Percentiles rank a stretch among this genome's conserved stretches.
These are phyloP conservation scores for Malassezia furfur DNA, from an alignment of 1,284 basidiomycete species.

Conservation along the genomic window DNA sequence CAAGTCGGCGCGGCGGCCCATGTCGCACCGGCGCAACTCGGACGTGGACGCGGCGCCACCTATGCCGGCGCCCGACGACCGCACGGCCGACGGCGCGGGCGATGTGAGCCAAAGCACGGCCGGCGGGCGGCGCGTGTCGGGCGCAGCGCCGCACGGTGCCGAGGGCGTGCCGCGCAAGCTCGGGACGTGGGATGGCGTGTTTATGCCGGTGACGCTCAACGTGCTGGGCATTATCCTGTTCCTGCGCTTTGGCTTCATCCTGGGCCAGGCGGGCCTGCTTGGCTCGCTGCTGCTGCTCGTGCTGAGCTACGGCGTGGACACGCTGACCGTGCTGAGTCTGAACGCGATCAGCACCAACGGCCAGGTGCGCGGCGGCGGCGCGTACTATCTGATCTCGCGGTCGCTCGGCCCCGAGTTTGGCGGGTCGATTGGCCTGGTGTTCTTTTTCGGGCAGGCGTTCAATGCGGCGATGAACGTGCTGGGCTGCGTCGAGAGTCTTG, in stretches of 20 bases:
- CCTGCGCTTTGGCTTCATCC: conserved; percentile 45
- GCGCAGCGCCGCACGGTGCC: background rate
- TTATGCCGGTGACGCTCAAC: conserved; percentile 46
- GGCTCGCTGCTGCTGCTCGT: conserved; percentile 38
- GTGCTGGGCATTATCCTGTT: conserved; percentile 47
- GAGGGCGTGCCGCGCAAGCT: conserved; percentile 30
- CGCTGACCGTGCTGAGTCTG: conserved; percentile 43
- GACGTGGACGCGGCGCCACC: background rate
- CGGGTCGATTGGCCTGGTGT: conserved; percentile 46
- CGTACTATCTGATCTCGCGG: conserved; percentile 47
- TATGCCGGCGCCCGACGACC: too few species aligned
- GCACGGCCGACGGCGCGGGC: background rate
- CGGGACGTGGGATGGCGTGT: conserved; percentile 46
- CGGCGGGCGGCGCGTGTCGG: background rate
- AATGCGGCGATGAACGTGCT: conserved; percentile 47
- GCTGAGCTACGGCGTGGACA: conserved; percentile 41
- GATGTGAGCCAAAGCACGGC: background rate
- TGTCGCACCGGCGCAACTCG: conserved; percentile 10
- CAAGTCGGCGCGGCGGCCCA: background rate
- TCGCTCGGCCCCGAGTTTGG: conserved; percentile 46
- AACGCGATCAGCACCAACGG: conserved; percentile 47
- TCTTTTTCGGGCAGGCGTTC: conserved; percentile 44
- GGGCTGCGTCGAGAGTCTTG: conserved; percentile 45
- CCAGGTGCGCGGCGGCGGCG: conserved; percentile 45
- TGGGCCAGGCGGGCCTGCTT: conserved; percentile 43